phyloP scores from a whole-genome alignment of 352 stramenopile species.

The Phytophthora agathidicida region DNA sequence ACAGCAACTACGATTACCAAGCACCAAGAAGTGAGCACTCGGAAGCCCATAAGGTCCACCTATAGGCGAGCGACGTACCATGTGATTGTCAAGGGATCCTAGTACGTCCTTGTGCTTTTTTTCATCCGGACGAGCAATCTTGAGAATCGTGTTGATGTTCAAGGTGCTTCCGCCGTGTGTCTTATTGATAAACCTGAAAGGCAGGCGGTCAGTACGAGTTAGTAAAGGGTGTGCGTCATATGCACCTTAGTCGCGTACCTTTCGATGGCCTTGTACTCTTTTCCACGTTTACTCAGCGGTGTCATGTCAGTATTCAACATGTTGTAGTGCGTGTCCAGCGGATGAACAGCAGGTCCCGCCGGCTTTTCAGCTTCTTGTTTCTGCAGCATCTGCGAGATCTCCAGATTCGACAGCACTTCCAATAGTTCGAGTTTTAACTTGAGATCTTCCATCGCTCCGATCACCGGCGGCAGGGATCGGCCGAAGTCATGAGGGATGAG shows the following conservation, averaged over 20 bases:
- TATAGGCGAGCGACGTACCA: conserved; percentile 27
- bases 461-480: conserved; percentile 52
- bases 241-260: conserved; percentile 25
- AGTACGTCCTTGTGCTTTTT: conserved; percentile 45
- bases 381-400: conserved; percentile 67
- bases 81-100: conserved; percentile 58
- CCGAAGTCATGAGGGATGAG: conserved; percentile 76
- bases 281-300: conserved; percentile 32
- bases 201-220: not conserved
- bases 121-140: conserved; percentile 51
- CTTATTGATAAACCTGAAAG: conserved; percentile 55
- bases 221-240: not conserved
- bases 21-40: not conserved
- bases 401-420: conserved; percentile 60
- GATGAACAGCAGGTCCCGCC: conserved; percentile 32
- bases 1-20: conserved; percentile 42
- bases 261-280: conserved; percentile 65
- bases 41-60: not conserved
- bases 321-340: conserved; percentile 57
- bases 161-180: conserved; percentile 53
- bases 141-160: conserved; percentile 58
- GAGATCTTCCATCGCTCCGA: conserved; percentile 58
- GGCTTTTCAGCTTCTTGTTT: conserved; percentile 36
- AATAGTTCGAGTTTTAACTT: conserved; percentile 70
- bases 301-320: conserved; percentile 60